Evolutionary conservation across 1,284 basidiomycete species (phyloP).

Genomic region (Trichosporon asahii): DNA sequence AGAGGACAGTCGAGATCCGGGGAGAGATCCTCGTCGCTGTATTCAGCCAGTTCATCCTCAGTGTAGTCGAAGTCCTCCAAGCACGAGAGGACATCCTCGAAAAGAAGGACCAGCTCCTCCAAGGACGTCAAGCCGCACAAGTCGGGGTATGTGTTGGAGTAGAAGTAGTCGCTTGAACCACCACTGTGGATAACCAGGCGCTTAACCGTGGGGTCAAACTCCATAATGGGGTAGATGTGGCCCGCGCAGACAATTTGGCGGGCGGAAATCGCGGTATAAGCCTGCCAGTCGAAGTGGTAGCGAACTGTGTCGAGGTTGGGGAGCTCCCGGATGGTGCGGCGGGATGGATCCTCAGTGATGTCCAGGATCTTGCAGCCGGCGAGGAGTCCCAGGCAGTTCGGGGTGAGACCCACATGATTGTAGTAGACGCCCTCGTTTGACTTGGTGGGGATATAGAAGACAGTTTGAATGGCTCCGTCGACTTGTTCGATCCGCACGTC

Average conservation of each 20-base stretch:
- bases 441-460: too few species aligned
- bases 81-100: not conserved
- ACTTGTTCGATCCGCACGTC: not conserved
- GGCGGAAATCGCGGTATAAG: not conserved
- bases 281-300: not conserved
- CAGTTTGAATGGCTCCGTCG: too few species aligned
- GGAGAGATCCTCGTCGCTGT: not conserved
- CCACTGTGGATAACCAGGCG: not conserved
- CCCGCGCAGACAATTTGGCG: not conserved
- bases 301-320: not conserved
- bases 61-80: not conserved
- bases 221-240: not conserved
- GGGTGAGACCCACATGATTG: too few species aligned
- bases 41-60: not conserved
- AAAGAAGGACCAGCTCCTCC: not conserved
- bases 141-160: not conserved
- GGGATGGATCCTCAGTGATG: not conserved
- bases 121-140: not conserved
- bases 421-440: too few species aligned
- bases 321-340: not conserved
- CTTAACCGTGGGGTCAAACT: not conserved
- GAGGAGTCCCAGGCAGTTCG: not conserved
- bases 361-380: not conserved
- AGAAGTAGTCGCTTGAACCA: not conserved
- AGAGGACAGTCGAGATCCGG: too few species aligned